Evolutionary conservation across 2,329 filamentous ascomycete species (phyloP).

Genomic region (Scolecobasidium constrictum): DNA sequence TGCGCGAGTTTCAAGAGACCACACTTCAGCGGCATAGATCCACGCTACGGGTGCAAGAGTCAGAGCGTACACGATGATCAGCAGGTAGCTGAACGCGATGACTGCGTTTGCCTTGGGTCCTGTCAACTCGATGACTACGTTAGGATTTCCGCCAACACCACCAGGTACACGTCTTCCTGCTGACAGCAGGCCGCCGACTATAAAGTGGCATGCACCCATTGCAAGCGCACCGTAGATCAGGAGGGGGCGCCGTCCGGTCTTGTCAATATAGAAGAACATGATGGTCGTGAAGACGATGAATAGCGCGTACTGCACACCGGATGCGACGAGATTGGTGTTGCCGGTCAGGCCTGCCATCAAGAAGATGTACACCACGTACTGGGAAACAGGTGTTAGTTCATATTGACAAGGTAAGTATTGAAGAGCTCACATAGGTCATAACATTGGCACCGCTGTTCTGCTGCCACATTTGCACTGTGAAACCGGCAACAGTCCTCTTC

Average conservation of each 20-base stretch:
- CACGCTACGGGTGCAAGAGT: slow-evolving; percentile 53
- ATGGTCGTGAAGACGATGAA: slow-evolving; percentile 28
- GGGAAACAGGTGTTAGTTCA: no score
- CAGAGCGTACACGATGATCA: slow-evolving; percentile 53
- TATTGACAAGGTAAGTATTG: neutral
- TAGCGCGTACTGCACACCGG: slow-evolving; percentile 29
- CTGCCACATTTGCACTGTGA: slow-evolving; percentile 48
- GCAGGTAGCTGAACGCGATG: slow-evolving; percentile 54
- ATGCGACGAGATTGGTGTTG: slow-evolving; percentile 35
- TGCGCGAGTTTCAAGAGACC: slow-evolving; percentile 49
- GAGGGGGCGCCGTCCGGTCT: slow-evolving; percentile 27
- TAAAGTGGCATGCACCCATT: slow-evolving; percentile 36
- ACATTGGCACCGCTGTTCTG: no score
- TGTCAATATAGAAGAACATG: slow-evolving; percentile 31
- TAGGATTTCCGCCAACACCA: slow-evolving; percentile 8
- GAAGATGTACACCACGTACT: slow-evolving; percentile 39
- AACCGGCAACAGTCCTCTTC: slow-evolving; percentile 44
- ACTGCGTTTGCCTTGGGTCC: slow-evolving; percentile 48
- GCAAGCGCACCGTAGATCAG: slow-evolving; percentile 31
- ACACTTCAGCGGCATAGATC: slow-evolving; percentile 57
- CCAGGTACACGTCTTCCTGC: slow-evolving; percentile 30
- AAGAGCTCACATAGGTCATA: neutral
- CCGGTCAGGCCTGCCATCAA: slow-evolving; percentile 46
- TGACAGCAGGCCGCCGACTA: slow-evolving; percentile 34
- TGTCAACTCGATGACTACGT: slow-evolving; percentile 13